Evolutionary conservation across 192 early-diverging fungal species (phyloP).

Genomic region (Pilaira anomala): DNA sequence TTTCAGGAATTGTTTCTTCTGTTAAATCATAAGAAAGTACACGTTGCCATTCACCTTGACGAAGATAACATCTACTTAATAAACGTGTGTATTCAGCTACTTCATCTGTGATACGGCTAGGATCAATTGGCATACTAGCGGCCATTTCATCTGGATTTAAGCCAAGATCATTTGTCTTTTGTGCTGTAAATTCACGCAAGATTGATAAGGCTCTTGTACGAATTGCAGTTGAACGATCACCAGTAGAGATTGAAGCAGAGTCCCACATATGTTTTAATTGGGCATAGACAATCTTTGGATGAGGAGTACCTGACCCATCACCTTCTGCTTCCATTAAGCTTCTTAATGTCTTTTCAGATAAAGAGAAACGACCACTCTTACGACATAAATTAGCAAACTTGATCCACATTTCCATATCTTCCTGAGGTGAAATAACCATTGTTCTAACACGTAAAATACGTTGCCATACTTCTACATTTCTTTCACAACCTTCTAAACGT

Average conservation of each 20-base stretch:
- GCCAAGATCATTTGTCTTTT: conserved; percentile 69
- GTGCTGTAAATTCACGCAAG: conserved; percentile 75
- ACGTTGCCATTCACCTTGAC: conserved; percentile 93
- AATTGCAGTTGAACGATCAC: conserved; percentile 36
- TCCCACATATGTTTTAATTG: conserved; percentile 92
- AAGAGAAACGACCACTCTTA: conserved; percentile 76
- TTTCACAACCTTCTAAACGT: conserved; percentile 82
- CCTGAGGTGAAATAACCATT: conserved; percentile 83
- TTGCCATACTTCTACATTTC: conserved; percentile 96
- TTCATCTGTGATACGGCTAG: conserved; percentile 41
- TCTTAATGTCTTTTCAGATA: conserved; percentile 77
- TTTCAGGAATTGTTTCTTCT: conserved; percentile 60
- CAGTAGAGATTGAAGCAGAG: conserved; percentile 28
- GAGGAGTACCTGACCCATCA: conserved; percentile 40
- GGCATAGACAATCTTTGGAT: conserved; percentile 82
- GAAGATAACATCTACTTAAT: conserved; percentile 84
- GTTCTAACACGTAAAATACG: conserved; percentile 81
- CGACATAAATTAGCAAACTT: conserved; percentile 94
- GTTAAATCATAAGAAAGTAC: conserved; percentile 48
- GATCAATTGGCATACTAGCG: conserved; percentile 46
- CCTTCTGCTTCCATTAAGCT: conserved; percentile 62
- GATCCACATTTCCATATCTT: conserved; percentile 95
- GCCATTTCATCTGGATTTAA: conserved; percentile 53
- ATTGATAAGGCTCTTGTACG: conserved; percentile 66
- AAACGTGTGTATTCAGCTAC: conserved; percentile 49